A percentile compares a stretch with the other conserved stretches of the same genome.
phyloP scores from a whole-genome alignment of 257 asterid genomes.

The Petrea volubilis region DNA sequence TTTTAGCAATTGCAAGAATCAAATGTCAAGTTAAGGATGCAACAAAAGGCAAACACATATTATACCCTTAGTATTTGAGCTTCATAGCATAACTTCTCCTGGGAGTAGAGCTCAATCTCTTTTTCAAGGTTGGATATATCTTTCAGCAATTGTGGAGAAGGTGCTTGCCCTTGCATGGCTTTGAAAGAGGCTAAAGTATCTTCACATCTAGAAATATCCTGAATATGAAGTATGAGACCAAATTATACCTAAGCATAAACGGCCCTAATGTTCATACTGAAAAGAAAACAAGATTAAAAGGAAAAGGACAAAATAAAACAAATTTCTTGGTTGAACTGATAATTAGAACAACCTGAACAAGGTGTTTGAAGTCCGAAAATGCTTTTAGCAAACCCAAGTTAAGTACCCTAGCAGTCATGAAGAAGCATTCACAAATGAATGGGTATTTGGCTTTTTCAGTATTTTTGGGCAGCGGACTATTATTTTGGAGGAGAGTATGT shows the following conservation, averaged over 20 bases:
- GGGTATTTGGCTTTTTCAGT: slow-evolving; percentile 66
- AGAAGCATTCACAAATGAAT: slow-evolving; percentile 96
- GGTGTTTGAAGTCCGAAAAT: slow-evolving; percentile 92
- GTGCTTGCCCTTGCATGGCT: slow-evolving; percentile 76
- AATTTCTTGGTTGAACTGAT: not conserved
- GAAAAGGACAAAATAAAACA: not conserved
- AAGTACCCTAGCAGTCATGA: slow-evolving; percentile 96
- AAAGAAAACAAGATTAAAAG: slow-evolving; percentile 2
- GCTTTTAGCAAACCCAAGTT: slow-evolving; percentile 93
- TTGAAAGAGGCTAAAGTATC: slow-evolving; percentile 73
- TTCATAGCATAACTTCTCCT: slow-evolving; percentile 90
- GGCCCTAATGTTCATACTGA: not conserved
- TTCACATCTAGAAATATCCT: slow-evolving; percentile 92
- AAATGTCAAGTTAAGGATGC: not conserved
- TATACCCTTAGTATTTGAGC: slow-evolving; percentile 95
- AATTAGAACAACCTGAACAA: slow-evolving; percentile 71
- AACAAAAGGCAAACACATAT: not conserved
- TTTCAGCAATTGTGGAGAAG: slow-evolving; percentile 77
- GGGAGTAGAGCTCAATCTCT: slow-evolving; percentile 74
- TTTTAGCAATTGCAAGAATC: not conserved
- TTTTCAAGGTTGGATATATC: slow-evolving; percentile 81
- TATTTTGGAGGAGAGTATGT: slow-evolving; percentile 37
- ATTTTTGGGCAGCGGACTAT: slow-evolving; percentile 37
- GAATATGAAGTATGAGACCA: slow-evolving; percentile 30
- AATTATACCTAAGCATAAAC: slow-evolving; percentile 21